Base-by-base conservation (phyloP, 2,329 filamentous ascomycete species). In the Cytospora piceae region DNA sequence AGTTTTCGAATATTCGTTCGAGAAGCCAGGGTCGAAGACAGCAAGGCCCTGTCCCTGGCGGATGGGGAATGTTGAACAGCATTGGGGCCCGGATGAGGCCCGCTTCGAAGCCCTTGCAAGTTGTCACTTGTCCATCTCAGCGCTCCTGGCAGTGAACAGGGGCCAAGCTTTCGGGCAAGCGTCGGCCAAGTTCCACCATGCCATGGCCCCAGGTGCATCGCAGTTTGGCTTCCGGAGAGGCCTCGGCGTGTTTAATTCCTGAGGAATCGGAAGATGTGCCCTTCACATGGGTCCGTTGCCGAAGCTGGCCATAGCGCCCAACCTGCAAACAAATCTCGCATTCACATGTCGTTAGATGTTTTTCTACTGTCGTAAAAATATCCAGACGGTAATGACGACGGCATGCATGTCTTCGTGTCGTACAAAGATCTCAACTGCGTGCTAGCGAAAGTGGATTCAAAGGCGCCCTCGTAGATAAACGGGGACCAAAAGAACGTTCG, bases 381-480 rank as follows among this genome's bases (percentile, higher is more conserved):
- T 39, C 58, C 62, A n/a, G 55, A 32, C 42, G 46, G 39, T 29
- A 46, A 57, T 62, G 53, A 39, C 32, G 58, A 63, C 59, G 49
- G 29, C 62, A 62, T 65, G 66, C 66, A 67, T 63, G 51, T 65
- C 39, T 65, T 65, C 58, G 51, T 56, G 66, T 67, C 55, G 66
- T 60, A 67, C 66, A 67, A 67, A 63, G 61, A 60, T 58, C 55
- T 32, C 32, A 64, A 37, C 37, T 54, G 61, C 37, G 66, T 67
- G 63, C 66, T 63, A 66, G 52, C 42, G 59, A 46, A 57, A 67
- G 66, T 67, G 66, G 66, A 59, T 67, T 65, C 66, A 46, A n/a
- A 32, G 39, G 31, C 49, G 63, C 63, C 65, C 42, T 46, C 20
- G 20, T 46, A 46, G 42, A 46, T 22, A 9, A 46, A 46, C 5